phyloP scores from a whole-genome alignment of 2,329 filamentous ascomycete species.

The Pyrenophora graminea region DNA sequence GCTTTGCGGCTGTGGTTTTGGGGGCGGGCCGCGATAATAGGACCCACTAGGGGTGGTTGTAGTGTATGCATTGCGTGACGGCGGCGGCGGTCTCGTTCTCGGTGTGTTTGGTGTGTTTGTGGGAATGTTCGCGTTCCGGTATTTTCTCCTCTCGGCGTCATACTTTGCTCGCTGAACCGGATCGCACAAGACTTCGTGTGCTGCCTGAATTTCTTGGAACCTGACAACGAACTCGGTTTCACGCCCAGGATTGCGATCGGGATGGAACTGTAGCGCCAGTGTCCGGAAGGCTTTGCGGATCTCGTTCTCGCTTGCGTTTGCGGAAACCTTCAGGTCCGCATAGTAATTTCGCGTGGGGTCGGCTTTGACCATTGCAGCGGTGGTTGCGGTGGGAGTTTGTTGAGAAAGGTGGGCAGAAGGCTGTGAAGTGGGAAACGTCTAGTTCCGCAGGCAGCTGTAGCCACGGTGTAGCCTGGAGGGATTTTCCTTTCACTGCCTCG shows the following conservation, averaged over 20 bases:
- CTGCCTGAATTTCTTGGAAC: conserved; percentile 85
- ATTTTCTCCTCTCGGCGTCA: conserved; percentile 62
- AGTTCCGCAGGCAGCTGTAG: conserved; percentile 24
- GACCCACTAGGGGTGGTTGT: conserved; percentile 41
- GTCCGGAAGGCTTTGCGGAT: conserved; percentile 87
- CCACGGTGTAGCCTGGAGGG: conserved; percentile 6
- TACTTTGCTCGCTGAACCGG: conserved; percentile 63
- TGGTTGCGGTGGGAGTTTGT: conserved; percentile 2
- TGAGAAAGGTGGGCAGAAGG: background rate
- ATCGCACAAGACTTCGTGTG: conserved; percentile 75
- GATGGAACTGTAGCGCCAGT: conserved; percentile 83
- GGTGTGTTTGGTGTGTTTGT: conserved; percentile 48
- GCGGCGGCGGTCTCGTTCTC: conserved; percentile 49
- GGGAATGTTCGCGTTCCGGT: conserved; percentile 33
- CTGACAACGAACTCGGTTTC: conserved; percentile 79
- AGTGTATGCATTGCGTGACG: conserved; percentile 50
- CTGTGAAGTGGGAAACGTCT: background rate
- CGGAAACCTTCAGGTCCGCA: conserved; percentile 74
- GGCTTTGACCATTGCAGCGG: conserved; percentile 64
- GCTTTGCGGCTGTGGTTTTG: conserved; percentile 29
- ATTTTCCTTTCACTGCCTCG: conserved; percentile 23
- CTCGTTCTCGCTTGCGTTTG: conserved; percentile 70
- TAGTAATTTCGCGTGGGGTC: conserved; percentile 79
- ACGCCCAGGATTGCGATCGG: conserved; percentile 83
- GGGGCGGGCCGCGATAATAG: conserved; percentile 40